Evolutionary conservation across 345 rosid species (phyloP).

Genomic region (Gossypium stocksii): DNA sequence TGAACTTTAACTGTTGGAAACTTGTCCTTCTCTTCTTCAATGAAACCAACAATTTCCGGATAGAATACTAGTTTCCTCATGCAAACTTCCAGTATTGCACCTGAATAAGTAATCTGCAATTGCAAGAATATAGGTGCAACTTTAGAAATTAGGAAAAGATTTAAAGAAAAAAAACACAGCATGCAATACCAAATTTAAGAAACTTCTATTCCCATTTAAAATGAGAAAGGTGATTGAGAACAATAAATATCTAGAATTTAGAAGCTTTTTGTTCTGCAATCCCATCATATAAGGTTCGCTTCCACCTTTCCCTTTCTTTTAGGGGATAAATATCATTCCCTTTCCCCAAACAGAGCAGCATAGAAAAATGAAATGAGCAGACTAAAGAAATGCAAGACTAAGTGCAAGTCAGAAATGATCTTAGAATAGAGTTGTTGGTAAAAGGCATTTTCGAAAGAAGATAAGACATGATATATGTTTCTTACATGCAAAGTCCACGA

Average conservation of each 20-base stretch:
- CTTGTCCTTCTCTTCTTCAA: slow-evolving; percentile 86
- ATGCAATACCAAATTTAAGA: background rate
- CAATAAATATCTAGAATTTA: slow-evolving; percentile 1
- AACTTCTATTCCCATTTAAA: background rate
- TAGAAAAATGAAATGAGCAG: background rate
- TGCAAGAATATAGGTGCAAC: slow-evolving; percentile 12
- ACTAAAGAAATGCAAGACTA: slow-evolving; percentile 1
- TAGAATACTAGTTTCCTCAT: slow-evolving; percentile 89
- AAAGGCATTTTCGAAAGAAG: background rate
- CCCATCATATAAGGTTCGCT: background rate
- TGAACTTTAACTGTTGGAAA: slow-evolving; percentile 69
- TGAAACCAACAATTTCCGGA: slow-evolving; percentile 84
- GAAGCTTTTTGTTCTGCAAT: background rate
- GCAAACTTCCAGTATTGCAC: slow-evolving; percentile 88
- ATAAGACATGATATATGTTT: background rate
- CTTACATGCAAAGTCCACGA: background rate
- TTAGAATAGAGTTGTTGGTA: background rate
- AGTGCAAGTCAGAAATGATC: background rate
- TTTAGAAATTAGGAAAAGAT: background rate
- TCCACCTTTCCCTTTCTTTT: background rate
- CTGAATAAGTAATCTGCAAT: slow-evolving; percentile 70
- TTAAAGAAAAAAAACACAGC: background rate
- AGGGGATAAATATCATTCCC: background rate
- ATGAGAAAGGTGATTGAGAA: background rate
- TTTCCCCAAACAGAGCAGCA: background rate